Evolutionary conservation across 352 stramenopile species (phyloP).

Genomic region (Pythium scleroteichum): DNA sequence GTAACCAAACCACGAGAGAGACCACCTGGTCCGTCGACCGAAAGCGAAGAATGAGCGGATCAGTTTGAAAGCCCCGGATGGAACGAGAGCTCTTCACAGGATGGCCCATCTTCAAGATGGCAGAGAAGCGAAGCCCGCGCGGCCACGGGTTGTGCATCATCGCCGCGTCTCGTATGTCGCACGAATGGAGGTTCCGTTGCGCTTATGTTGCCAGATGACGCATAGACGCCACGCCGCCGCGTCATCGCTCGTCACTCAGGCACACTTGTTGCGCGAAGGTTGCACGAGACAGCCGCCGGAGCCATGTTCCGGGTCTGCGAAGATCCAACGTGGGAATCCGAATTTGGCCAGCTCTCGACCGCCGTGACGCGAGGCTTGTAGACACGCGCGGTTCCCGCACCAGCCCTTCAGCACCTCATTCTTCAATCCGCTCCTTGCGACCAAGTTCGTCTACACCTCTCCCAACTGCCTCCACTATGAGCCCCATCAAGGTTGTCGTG

Average conservation of each 20-base stretch:
- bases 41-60: no score
- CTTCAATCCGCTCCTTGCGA: slow-evolving; percentile 23
- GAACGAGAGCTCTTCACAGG: not conserved
- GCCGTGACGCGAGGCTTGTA: not conserved
- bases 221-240: slow-evolving; percentile 17
- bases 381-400: not conserved
- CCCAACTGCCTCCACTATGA: slow-evolving; percentile 31
- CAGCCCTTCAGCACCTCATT: slow-evolving; percentile 5
- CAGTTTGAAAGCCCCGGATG: not conserved
- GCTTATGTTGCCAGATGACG: slow-evolving; percentile 33
- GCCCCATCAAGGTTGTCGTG: slow-evolving; percentile 78
- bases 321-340: slow-evolving; percentile 26
- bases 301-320: slow-evolving; percentile 19
- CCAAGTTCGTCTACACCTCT: slow-evolving; percentile 22
- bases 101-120: slow-evolving; percentile 12
- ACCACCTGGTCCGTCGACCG: no score
- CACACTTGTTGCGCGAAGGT: slow-evolving; percentile 30
- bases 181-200: slow-evolving; percentile 17
- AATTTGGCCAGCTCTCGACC: slow-evolving; percentile 7
- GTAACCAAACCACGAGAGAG: no score
- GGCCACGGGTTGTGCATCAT: slow-evolving; percentile 22
- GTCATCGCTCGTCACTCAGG: slow-evolving; percentile 16
- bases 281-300: slow-evolving; percentile 15
- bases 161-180: slow-evolving; percentile 16
- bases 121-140: slow-evolving; percentile 8